Percentiles rank a stretch among this genome's conserved stretches.
Evolutionary conservation across 495 filamentous ascomycete species (phyloP).

Genomic region (Xylona heveae): DNA sequence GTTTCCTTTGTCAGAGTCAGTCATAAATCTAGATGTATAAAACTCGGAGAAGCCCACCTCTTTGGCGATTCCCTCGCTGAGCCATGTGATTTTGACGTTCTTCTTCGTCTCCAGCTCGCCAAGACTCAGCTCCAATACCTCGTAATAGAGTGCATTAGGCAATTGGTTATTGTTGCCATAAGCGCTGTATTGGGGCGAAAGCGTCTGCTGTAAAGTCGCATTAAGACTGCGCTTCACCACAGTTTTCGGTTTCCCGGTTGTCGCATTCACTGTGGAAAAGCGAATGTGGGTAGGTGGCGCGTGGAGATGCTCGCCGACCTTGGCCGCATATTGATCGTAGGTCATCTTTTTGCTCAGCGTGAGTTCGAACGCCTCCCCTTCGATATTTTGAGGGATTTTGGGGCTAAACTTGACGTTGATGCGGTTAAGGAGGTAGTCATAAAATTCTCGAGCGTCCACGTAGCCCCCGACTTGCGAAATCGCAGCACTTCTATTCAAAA

Average conservation of each 20-base stretch:
- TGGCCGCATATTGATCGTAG: slow-evolving; percentile 76
- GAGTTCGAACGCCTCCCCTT: slow-evolving; percentile 42
- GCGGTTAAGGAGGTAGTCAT: slow-evolving; percentile 78
- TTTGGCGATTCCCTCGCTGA: slow-evolving; percentile 79
- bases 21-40: not conserved
- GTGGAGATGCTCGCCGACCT: slow-evolving; percentile 61
- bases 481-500: slow-evolving; percentile 1
- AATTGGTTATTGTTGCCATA: slow-evolving; percentile 46
- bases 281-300: slow-evolving; percentile 71
- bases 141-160: slow-evolving; percentile 63
- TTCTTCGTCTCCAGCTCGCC: slow-evolving; percentile 87
- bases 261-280: slow-evolving; percentile 64
- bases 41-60: slow-evolving; percentile 33
- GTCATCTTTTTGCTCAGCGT: slow-evolving; percentile 67
- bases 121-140: slow-evolving; percentile 81
- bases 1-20: slow-evolving; percentile 30
- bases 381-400: slow-evolving; percentile 22
- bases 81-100: slow-evolving; percentile 53
- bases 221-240: slow-evolving; percentile 49
- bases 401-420: slow-evolving; percentile 48
- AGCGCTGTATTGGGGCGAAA: slow-evolving; percentile 40
- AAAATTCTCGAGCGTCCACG: slow-evolving; percentile 60
- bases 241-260: slow-evolving; percentile 48
- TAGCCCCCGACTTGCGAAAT: slow-evolving; percentile 23
- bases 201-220: slow-evolving; percentile 45